phyloP scores from a whole-genome alignment of 495 filamentous ascomycete species.

The Friedmanniomyces endolithicus region DNA sequence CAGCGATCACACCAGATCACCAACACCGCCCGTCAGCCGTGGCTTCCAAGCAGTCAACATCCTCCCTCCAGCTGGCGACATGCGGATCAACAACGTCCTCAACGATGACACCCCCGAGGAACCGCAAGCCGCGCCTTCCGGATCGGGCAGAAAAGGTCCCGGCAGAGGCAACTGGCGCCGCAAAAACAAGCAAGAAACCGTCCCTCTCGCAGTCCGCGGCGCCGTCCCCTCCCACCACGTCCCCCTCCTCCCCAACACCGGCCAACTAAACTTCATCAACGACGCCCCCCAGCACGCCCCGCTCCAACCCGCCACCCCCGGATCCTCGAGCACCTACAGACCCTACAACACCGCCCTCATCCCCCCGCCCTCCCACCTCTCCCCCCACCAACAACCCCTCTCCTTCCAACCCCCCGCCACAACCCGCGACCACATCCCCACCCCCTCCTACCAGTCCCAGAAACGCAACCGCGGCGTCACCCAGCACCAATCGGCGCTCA shows the following conservation, averaged over 20 bases:
- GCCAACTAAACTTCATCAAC: slow-evolving; percentile 7
- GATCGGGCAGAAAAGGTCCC: slow-evolving; percentile 23
- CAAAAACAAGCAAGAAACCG: slow-evolving; percentile 14
- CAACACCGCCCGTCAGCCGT: slow-evolving; percentile 14
- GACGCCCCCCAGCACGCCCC: not conserved
- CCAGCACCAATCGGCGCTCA: slow-evolving; percentile 83
- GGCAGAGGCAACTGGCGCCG: slow-evolving; percentile 35
- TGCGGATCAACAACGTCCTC: slow-evolving; percentile 34
- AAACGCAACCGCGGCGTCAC: slow-evolving; percentile 75
- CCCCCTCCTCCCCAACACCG: slow-evolving; percentile 12
- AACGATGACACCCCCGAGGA: slow-evolving; percentile 26
- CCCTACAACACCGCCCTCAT: not conserved
- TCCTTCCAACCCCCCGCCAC: slow-evolving; percentile 23
- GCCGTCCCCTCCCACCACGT: slow-evolving; percentile 7
- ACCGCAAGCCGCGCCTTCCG: slow-evolving; percentile 5
- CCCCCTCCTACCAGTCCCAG: slow-evolving; percentile 18
- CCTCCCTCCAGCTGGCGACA: slow-evolving; percentile 23
- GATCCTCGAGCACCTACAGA: not conserved
- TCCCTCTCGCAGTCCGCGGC: slow-evolving; percentile 9
- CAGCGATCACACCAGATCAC: slow-evolving; percentile 23
- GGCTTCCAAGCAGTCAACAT: slow-evolving; percentile 15
- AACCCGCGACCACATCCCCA: slow-evolving; percentile 36
- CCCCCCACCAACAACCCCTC: not conserved
- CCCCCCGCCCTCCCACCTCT: not conserved
- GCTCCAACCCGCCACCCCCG: slow-evolving; percentile 6